phyloP scores from a whole-genome alignment of 768 basidiomycete species.

The Hortiboletus flavorubellus region DNA sequence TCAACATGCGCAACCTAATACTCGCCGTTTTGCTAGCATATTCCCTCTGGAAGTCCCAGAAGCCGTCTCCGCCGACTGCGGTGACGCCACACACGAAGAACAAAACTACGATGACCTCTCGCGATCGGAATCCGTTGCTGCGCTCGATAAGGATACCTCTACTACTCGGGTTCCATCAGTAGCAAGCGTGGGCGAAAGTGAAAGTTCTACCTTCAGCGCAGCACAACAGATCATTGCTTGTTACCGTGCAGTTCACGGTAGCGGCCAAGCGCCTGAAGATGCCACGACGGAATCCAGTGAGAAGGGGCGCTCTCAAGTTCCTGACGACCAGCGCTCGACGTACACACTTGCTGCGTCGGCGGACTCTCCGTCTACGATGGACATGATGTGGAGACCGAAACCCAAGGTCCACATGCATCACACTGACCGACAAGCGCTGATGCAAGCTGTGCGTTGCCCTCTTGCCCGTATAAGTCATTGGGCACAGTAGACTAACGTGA shows the following conservation, averaged over 20 bases:
- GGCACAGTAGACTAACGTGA: background rate
- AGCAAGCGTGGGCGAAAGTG: background rate
- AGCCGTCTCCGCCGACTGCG: conserved; percentile 1
- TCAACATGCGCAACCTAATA: conserved; percentile 12
- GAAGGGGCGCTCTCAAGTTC: conserved; percentile 17
- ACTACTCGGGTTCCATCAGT: background rate
- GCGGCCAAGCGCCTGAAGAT: background rate
- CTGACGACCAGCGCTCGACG: conserved; percentile 27
- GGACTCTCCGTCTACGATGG: conserved; percentile 20
- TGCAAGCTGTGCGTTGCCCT: conserved; percentile 37
- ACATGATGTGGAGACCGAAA: conserved; percentile 32
- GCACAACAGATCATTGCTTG: conserved; percentile 21
- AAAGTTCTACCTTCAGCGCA: conserved; percentile 12
- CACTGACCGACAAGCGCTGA: conserved; percentile 36
- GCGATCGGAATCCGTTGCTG: conserved; percentile 11
- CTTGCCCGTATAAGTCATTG: background rate
- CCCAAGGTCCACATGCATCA: conserved; percentile 34
- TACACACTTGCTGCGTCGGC: conserved; percentile 18
- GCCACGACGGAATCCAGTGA: conserved; percentile 4
- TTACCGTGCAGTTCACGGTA: conserved; percentile 15
- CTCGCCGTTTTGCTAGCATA: conserved; percentile 28
- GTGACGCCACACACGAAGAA: conserved; percentile 14
- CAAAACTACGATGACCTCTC: conserved; percentile 7
- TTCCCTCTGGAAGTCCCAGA: conserved; percentile 14
- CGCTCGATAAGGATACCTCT: background rate